Base-by-base conservation (phyloP, 352 stramenopile species). In the Globisporangium ultimum region DNA sequence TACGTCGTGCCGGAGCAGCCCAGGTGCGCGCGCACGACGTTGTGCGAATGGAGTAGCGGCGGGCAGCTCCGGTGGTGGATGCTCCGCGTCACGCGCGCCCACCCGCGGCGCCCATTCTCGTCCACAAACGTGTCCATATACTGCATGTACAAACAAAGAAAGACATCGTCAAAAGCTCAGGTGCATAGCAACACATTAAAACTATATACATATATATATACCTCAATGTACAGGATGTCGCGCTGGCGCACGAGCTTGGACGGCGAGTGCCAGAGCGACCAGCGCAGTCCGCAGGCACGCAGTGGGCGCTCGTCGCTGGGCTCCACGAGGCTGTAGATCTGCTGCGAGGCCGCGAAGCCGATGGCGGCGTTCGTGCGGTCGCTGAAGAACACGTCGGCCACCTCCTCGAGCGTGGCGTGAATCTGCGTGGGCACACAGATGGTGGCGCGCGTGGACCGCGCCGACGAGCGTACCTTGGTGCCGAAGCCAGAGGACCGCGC, bases 61-160 rank as follows among this genome's bases (percentile, higher is more conserved):
- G 79, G 79, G 49, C 77, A 88, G 60, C 73, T 87, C 9, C 74
- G 78, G 58, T 88, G 74, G 28, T 80, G 74, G 48, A 91, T 56
- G n/a, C 78, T 88, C 56, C 86, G 77, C 8, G 78, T 82, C 56
- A 77, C 83, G 14, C 66, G 57, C 1, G 81, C 81, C 81, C 81
- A 91, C 8, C 81, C 78, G 28, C 70, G 69, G 21, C 76, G 76
- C 0, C 78, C 81, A 14, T 74, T 50, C 34, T 86, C 72, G 58
- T 84, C 69, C 17, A 87, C 64, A 46, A 88, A 90, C 20, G 64
- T 70, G 60, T 90, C 76, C 70, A 78, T 86, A 60, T 84, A 84
- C 61, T 72, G 46, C 5, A 42, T 6, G 17, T 6, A 28, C n/a
- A n/a, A n/a, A n/a, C n/a, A 42, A 45, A 32, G n/a, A 60, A 41